Conservation (phyloP, 768 basidiomycete genomes). For the Amanita subjunquillea region DNA sequence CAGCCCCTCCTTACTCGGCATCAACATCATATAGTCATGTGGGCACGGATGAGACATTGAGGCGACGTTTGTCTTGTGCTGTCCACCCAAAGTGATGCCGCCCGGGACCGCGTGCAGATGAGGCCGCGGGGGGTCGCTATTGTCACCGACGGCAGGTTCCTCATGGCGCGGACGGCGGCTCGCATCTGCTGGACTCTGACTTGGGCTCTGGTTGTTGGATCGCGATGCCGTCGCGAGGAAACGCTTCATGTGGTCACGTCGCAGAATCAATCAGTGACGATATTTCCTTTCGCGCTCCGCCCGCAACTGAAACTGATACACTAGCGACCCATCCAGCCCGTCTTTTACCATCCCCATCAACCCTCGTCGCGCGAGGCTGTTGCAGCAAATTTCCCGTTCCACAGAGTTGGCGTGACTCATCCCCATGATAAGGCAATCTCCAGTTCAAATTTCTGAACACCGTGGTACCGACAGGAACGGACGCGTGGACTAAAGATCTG, state of each 20-base stretch:
- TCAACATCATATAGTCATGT: constrained; percentile 54
- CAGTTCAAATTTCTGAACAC: too few species aligned
- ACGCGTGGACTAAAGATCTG: too few species aligned
- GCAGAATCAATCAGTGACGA: background rate
- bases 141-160: background rate
- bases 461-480: too few species aligned
- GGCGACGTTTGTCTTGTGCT: constrained; percentile 55
- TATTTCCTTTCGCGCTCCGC: background rate
- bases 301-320: too few species aligned
- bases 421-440: too few species aligned
- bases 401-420: too few species aligned
- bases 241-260: constrained; percentile 24
- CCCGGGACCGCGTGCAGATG: background rate
- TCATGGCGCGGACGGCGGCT: constrained; percentile 1
- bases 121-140: background rate
- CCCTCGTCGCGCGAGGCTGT: too few species aligned
- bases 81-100: constrained; percentile 28
- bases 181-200: constrained; percentile 9
- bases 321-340: too few species aligned
- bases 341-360: too few species aligned
- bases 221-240: constrained; percentile 30
- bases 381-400: too few species aligned
- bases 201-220: constrained; percentile 14
- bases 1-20: constrained; percentile 52
- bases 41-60: constrained; percentile 70